Percentiles rank a stretch among this genome's conserved stretches.
Evolutionary conservation across 371 early-diverging fungal genomes (phyloP).

Genomic region (Rhizopus delemar): DNA sequence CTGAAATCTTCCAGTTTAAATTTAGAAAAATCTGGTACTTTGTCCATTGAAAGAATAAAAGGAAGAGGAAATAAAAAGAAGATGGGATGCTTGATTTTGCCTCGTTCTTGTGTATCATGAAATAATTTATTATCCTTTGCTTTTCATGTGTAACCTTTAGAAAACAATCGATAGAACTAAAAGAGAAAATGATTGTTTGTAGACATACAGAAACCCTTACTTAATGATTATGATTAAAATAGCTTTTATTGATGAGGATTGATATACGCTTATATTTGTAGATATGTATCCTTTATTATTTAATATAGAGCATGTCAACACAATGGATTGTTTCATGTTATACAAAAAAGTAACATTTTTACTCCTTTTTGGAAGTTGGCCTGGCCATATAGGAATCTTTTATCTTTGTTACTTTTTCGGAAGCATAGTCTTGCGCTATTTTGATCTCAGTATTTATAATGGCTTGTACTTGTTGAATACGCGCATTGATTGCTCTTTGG

Average conservation of each 20-base stretch:
- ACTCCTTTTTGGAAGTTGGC: background rate
- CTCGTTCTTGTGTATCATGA: background rate
- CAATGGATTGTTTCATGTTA: background rate
- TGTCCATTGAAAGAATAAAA: slow-evolving; percentile 4
- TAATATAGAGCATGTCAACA: background rate
- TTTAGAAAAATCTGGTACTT: slow-evolving; percentile 27
- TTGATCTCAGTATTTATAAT: slow-evolving; percentile 13
- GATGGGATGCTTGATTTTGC: background rate
- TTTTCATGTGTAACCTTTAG: background rate
- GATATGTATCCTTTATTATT: background rate
- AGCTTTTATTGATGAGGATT: no score
- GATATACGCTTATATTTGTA: no score
- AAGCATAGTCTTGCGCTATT: slow-evolving; percentile 5
- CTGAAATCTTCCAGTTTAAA: slow-evolving; percentile 33
- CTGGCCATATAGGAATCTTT: background rate
- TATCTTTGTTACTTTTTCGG: background rate
- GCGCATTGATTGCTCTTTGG: slow-evolving; percentile 36
- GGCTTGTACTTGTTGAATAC: slow-evolving; percentile 32
- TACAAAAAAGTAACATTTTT: background rate
- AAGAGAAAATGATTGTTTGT: no score
- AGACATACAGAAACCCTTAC: no score
- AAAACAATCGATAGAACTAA: no score
- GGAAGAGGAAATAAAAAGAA: slow-evolving; percentile 4
- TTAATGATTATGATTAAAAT: no score
- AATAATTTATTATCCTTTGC: background rate